Conservation (phyloP, 306 rosid genomes). For the Dalbergia cochinchinensis region DNA sequence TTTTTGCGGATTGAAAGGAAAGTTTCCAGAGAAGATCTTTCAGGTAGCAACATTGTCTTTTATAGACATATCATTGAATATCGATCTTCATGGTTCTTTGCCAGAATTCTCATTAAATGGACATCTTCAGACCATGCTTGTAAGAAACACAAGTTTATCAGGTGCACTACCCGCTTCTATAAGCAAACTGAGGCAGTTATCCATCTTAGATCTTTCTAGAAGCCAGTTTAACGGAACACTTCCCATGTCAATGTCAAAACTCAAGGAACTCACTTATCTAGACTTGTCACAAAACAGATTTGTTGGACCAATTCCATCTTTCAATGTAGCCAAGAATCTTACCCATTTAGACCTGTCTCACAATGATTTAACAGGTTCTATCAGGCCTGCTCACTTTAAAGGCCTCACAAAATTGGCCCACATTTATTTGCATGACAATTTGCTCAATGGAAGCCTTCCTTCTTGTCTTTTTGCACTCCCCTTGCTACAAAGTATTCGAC, state of each 20-base stretch:
- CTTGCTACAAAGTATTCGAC: background rate
- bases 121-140: background rate
- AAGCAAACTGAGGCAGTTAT: constrained; percentile 17
- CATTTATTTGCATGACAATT: background rate
- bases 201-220: constrained; percentile 15
- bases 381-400: too few relatives aligned
- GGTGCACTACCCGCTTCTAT: constrained; percentile 42
- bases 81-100: constrained; percentile 19
- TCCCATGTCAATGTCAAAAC: constrained; percentile 38
- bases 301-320: constrained; percentile 42
- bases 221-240: constrained; percentile 34
- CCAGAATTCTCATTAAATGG: constrained; percentile 42
- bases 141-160: background rate
- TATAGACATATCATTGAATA: constrained; percentile 15
- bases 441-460: constrained; percentile 48
- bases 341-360: constrained; percentile 31
- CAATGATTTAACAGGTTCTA: background rate
- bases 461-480: constrained; percentile 38
- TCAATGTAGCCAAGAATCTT: constrained; percentile 36
- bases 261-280: constrained; percentile 26
- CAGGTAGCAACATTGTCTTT: constrained; percentile 13
- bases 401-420: too few relatives aligned
- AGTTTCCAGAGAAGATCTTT: constrained; percentile 47
- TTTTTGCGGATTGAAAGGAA: constrained; percentile 36
- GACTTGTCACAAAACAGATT: background rate